Percentiles rank a stretch among this genome's conserved stretches.
phyloP scores from a whole-genome alignment of 2,329 filamentous ascomycete species.

The Ophiostoma triangulosporum region DNA sequence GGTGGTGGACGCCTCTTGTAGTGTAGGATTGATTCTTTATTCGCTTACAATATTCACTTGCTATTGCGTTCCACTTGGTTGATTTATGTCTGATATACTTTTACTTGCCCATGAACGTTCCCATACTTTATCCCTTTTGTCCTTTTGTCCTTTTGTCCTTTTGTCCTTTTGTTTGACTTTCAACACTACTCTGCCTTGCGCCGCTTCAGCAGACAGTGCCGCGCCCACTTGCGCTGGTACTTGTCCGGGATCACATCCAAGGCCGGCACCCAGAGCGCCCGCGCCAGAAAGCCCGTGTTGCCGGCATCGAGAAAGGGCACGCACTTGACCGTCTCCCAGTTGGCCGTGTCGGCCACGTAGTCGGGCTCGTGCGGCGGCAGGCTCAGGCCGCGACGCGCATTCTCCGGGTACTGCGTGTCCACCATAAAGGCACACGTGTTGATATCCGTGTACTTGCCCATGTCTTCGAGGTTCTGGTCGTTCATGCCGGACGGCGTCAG shows the following conservation, averaged over 20 bases:
- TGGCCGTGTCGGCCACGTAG: slow-evolving; percentile 57
- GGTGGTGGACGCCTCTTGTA: no score
- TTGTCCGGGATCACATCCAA: slow-evolving; percentile 52
- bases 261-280: slow-evolving; percentile 73
- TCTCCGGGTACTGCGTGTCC: slow-evolving; percentile 65
- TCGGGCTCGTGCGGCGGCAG: slow-evolving; percentile 62
- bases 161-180: no score
- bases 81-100: no score
- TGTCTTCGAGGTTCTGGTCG: slow-evolving; percentile 76
- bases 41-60: no score
- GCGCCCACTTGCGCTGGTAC: slow-evolving; percentile 67
- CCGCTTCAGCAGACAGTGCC: slow-evolving; percentile 62
- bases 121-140: no score
- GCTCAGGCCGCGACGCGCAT: slow-evolving; percentile 19
- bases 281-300: slow-evolving; percentile 57
- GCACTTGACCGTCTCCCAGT: slow-evolving; percentile 69
- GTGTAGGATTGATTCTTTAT: no score
- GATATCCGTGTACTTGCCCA: slow-evolving; percentile 72
- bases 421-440: slow-evolving; percentile 69
- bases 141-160: no score
- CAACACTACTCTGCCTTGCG: not conserved
- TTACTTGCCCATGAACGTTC: no score
- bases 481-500: slow-evolving; percentile 76
- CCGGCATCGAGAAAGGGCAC: slow-evolving; percentile 67
- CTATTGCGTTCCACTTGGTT: no score